These are phyloP conservation scores for Annulohypoxylon truncatum DNA, from an alignment of 2,329 filamentous ascomycete species.

Conservation along the genomic window DNA sequence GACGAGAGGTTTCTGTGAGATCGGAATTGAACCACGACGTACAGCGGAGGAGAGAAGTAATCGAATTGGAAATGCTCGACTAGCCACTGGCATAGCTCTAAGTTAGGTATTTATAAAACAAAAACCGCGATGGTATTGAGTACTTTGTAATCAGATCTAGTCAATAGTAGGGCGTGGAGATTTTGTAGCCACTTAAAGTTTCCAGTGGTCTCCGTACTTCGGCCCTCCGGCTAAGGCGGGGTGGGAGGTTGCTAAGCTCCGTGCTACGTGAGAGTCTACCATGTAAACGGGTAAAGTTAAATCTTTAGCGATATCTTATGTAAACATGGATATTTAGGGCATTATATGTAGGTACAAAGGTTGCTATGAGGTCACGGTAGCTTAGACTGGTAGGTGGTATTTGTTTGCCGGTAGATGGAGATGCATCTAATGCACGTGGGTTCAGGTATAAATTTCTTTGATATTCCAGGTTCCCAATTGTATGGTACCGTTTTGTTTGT, in stretches of 20 bases:
- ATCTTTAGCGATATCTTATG: background rate
- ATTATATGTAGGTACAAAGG: background rate
- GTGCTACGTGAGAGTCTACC: slow-evolving; percentile 22
- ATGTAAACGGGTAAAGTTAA: slow-evolving; percentile 10
- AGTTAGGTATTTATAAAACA: slow-evolving; percentile 15
- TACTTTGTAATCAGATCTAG: slow-evolving; percentile 15
- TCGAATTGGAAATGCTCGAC: slow-evolving; percentile 39
- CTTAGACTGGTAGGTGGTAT: slow-evolving; percentile 15
- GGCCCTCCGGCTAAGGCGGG: slow-evolving; percentile 22
- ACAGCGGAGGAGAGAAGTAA: slow-evolving; percentile 32
- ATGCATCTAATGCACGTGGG: background rate
- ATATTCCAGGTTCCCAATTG: background rate
- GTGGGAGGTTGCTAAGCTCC: slow-evolving; percentile 28
- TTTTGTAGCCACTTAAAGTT: slow-evolving; percentile 34
- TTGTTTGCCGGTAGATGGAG: slow-evolving; percentile 9
- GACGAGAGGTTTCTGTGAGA: slow-evolving; percentile 34
- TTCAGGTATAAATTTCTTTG: slow-evolving; percentile 3
- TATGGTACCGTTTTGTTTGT: slow-evolving; percentile 8
- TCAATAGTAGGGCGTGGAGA: slow-evolving; percentile 23
- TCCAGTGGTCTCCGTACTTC: slow-evolving; percentile 36
- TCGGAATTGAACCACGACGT: slow-evolving; percentile 24
- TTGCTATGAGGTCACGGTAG: slow-evolving; percentile 18
- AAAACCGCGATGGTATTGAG: background rate
- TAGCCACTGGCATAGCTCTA: slow-evolving; percentile 41
- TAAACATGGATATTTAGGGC: background rate